phyloP scores from a whole-genome alignment of 192 early-diverging fungal genomes.

The Lobosporangium transversale region DNA sequence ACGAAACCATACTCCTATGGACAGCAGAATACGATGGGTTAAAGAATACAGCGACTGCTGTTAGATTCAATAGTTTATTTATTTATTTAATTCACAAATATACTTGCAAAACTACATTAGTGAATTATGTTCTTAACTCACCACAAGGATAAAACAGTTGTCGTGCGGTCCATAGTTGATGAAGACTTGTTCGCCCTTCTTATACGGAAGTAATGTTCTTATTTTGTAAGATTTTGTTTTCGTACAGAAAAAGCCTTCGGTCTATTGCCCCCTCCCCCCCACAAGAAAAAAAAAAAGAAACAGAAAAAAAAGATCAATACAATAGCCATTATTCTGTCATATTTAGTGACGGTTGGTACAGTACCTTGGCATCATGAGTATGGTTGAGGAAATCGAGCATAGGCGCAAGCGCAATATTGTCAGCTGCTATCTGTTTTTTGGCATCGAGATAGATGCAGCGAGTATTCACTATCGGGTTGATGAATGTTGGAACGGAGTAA shows the following conservation, averaged over 20 bases:
- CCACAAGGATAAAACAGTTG: constrained; percentile 61
- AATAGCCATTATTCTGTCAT: not conserved
- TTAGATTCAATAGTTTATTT: no score
- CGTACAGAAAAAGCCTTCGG: constrained; percentile 60
- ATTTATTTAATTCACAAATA: no score
- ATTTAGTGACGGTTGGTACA: no score
- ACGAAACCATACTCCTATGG: constrained; percentile 67
- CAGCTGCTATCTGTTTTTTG: constrained; percentile 47
- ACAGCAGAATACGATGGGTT: not conserved
- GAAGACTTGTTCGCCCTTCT: constrained; percentile 70
- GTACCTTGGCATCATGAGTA: constrained; percentile 64
- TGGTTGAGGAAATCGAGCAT: constrained; percentile 84
- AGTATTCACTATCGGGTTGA: constrained; percentile 59
- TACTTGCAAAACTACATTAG: no score
- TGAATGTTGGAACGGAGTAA: not conserved
- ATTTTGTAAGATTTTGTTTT: constrained; percentile 71
- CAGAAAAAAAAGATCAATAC: not conserved
- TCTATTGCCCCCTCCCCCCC: no score
- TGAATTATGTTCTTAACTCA: no score
- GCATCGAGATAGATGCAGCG: constrained; percentile 64
- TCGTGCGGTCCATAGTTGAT: constrained; percentile 70
- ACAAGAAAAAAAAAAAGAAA: not conserved
- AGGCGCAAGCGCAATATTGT: constrained; percentile 77
- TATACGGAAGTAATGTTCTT: constrained; percentile 65
- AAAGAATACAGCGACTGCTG: no score